A percentile compares a stretch with the other conserved stretches of the same genome.
Conservation (phyloP, 208 protist species). For the Acanthamoeba divionensis region DNA sequence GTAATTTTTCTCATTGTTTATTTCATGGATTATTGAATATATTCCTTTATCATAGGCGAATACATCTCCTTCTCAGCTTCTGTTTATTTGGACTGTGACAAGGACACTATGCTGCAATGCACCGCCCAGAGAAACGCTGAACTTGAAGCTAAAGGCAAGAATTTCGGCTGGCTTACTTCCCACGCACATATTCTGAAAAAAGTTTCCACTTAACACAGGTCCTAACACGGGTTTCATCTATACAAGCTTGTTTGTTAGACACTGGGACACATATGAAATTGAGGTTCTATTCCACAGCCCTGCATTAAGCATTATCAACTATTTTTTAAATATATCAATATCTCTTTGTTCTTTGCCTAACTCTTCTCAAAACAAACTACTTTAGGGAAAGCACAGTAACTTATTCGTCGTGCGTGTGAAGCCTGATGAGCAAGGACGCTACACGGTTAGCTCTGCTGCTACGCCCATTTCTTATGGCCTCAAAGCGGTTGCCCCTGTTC, state of each 20-base stretch:
- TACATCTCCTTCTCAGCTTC: conserved; percentile 31
- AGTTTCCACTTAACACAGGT: not conserved
- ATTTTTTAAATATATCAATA: too few species aligned
- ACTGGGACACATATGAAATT: conserved; percentile 54
- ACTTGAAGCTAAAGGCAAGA: not conserved
- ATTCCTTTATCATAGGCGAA: not conserved
- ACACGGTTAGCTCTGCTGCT: not conserved
- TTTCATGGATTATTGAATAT: not conserved
- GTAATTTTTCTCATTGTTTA: not conserved
- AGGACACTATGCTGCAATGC: not conserved
- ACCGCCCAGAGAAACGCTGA: conserved; percentile 47
- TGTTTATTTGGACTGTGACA: conserved; percentile 16
- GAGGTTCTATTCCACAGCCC: too few species aligned
- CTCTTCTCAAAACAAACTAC: too few species aligned
- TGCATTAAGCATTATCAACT: too few species aligned
- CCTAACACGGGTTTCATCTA: conserved; percentile 56
- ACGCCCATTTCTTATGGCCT: conserved; percentile 11
- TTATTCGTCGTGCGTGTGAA: conserved; percentile 1
- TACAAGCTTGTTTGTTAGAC: conserved; percentile 50
- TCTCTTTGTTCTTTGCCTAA: too few species aligned
- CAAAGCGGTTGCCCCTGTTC: conserved; percentile 26
- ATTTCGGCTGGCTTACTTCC: not conserved
- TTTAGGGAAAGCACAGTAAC: conserved; percentile 33
- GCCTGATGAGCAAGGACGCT: not conserved
- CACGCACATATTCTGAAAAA: not conserved